Base-by-base conservation (phyloP, 2,329 filamentous ascomycete species). In the Rhynchosporium secalis region DNA sequence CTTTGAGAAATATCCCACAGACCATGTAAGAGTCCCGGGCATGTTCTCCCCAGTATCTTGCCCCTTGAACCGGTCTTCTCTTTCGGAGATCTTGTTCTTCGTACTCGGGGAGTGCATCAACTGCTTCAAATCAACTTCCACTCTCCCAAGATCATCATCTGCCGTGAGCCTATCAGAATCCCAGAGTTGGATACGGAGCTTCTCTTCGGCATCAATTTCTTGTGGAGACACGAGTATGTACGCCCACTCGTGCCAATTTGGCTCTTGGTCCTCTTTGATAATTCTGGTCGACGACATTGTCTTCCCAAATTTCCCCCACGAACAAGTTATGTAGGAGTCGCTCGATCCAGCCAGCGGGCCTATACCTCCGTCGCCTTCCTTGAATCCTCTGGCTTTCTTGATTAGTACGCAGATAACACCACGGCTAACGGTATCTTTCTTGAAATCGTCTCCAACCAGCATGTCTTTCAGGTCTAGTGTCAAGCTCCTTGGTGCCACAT, bases 271-370 rank as follows among this genome's bases (percentile, higher is more conserved):
- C 0, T 80, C 79, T 45, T 81, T 74, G 28, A 91, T 79, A 47
- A 92, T 81, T 55, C 89, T 81, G 0, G 88, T 91, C 58, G 80
- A 87, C 71, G 77, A 87, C 62, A 88, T 78, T 55, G 84, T 84
- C 69, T 89, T 89, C 58, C 88, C 88, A 71, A 91, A 91, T 71
- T 92, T 92, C 28, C 87, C 88, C 88, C 89, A 92, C 1, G 85
- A 87, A 7, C 91, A 85, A 1, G 86, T 86, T 15, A 91, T 83
- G 66, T 92, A 92, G 0, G 86, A 80, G 73, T 92, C 89, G 9
- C 87, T 85, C 5, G 85, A 84, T 8, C 86, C 87, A 31, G 84
- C 80, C 61, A 86, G 73, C 1, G 86, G 78, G 0, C 85, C 86
- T 40, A 90, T 76, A 0, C 83, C 81, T 4, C 82, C 78, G 72